phyloP scores from a whole-genome alignment of 2,329 filamentous ascomycete genomes.

The Botryotinia globosa region DNA sequence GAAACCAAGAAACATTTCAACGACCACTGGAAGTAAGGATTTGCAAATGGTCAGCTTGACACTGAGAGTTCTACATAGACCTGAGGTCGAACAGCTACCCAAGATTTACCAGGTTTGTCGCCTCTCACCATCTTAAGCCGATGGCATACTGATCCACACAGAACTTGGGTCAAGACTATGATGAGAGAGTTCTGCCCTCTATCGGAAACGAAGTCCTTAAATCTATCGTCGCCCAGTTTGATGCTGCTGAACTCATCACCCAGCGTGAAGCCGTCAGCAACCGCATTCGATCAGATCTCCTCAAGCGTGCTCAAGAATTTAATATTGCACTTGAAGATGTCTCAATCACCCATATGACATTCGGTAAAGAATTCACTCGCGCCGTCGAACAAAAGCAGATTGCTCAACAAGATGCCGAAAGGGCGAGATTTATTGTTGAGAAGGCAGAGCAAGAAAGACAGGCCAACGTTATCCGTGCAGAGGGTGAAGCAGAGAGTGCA shows the following conservation, averaged over 20 bases:
- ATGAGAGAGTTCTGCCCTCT: constrained; percentile 95
- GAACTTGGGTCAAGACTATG: constrained; percentile 97
- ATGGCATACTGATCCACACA: constrained; percentile 40
- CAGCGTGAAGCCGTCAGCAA: constrained; percentile 96
- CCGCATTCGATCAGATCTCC: constrained; percentile 87
- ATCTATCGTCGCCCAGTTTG: constrained; percentile 97
- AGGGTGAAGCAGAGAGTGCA: constrained; percentile 95
- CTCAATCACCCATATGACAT: constrained; percentile 99
- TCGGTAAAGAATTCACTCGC: constrained; percentile 97
- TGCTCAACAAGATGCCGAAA: constrained; percentile 96
- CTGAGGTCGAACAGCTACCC: constrained; percentile 86
- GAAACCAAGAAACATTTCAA: constrained; percentile 94
- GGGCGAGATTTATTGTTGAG: constrained; percentile 97
- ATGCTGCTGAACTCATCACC: constrained; percentile 97
- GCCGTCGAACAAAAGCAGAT: constrained; percentile 99
- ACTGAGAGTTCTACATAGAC: constrained; percentile 88
- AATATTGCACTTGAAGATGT: constrained; percentile 99
- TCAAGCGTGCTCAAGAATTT: constrained; percentile 92
- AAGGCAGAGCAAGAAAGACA: constrained; percentile 98
- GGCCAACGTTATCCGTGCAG: constrained; percentile 95
- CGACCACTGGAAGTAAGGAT: constrained; percentile 97
- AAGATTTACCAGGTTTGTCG: constrained; percentile 92
- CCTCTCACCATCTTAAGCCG: not conserved
- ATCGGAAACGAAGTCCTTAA: constrained; percentile 99
- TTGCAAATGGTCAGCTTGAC: constrained; percentile 99